A percentile compares a stretch with the other conserved stretches of the same genome.
These are phyloP conservation scores for Trypanosomatidae sp. DNA, from an alignment of 208 protist species.

Conservation along the genomic window DNA sequence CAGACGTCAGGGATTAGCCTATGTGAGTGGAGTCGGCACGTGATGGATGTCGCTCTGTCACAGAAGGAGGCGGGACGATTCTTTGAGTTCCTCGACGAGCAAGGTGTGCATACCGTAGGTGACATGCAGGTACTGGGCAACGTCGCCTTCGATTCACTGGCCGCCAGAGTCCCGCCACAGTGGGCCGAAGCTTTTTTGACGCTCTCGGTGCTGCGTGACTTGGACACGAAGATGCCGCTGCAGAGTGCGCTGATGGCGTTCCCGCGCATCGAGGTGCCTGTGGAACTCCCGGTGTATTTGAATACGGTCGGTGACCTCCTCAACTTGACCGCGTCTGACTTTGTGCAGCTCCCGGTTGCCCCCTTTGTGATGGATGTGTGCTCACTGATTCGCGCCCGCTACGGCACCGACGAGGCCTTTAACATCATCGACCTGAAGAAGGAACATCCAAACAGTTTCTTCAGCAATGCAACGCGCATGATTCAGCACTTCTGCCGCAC, in stretches of 20 bases:
- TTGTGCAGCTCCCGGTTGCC: constrained; percentile 44
- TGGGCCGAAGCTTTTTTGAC: constrained; percentile 59
- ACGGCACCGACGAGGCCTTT: constrained; percentile 57
- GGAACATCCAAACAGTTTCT: constrained; percentile 56
- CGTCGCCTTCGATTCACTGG: constrained; percentile 68
- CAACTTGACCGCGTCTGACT: constrained; percentile 37
- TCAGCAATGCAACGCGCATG: constrained; percentile 38
- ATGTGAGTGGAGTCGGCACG: constrained; percentile 18
- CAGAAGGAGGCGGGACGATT: constrained; percentile 31
- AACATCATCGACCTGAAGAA: constrained; percentile 60
- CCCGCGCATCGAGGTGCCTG: constrained; percentile 38
- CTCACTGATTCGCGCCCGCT: constrained; percentile 70
- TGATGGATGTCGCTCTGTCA: constrained; percentile 17
- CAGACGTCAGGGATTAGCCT: constrained; percentile 22
- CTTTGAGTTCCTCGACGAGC: constrained; percentile 48
- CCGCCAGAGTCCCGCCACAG: constrained; percentile 29
- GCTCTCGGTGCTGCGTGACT: constrained; percentile 53
- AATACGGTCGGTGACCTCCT: constrained; percentile 59
- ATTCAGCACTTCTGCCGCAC: constrained; percentile 45
- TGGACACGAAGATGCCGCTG: constrained; percentile 55
- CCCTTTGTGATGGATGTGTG: constrained; percentile 67
- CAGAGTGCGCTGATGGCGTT: constrained; percentile 62
- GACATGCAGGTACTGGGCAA: constrained; percentile 81
- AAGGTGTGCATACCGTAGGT: constrained; percentile 65
- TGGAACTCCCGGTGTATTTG: constrained; percentile 38